Percentiles rank a stretch among this genome's conserved stretches.
These are phyloP conservation scores for Pascua guehoae DNA, from an alignment of 1,284 basidiomycete genomes.

Conservation along the genomic window DNA sequence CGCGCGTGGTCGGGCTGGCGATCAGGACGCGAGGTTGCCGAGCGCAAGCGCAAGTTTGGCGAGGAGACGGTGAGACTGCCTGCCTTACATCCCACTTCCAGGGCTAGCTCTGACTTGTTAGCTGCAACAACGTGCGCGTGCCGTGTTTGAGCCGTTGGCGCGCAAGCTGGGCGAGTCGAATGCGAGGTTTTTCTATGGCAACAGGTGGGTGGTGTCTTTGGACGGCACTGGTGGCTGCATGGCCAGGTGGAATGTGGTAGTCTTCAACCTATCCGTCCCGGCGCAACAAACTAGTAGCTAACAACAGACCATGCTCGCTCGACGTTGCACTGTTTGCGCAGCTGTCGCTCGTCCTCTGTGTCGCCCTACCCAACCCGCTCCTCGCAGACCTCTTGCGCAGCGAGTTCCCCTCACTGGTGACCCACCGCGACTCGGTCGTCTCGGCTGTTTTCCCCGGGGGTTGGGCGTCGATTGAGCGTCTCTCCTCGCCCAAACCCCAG, in stretches of 20 bases:
- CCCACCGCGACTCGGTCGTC: slow-evolving; percentile 34
- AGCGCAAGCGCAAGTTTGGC: slow-evolving; percentile 32
- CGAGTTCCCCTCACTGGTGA: slow-evolving; percentile 34
- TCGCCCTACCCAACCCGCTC: slow-evolving; percentile 41
- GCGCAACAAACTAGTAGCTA: neutral
- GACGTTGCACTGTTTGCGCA: slow-evolving; percentile 47
- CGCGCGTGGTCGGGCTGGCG: slow-evolving; percentile 37
- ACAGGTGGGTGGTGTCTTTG: slow-evolving; percentile 19
- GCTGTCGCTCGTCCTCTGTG: slow-evolving; percentile 44
- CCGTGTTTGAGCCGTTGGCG: slow-evolving; percentile 32
- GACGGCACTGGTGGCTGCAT: too few species aligned
- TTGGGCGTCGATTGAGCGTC: slow-evolving; percentile 12
- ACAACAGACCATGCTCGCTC: slow-evolving; percentile 35
- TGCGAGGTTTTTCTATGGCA: slow-evolving; percentile 29
- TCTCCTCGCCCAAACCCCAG: neutral
- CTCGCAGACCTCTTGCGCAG: slow-evolving; percentile 38
- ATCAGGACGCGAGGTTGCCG: slow-evolving; percentile 30
- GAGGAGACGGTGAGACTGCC: slow-evolving; percentile 35
- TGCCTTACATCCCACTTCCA: too few species aligned
- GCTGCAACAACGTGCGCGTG: slow-evolving; percentile 16
- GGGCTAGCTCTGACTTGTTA: neutral
- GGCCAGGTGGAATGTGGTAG: neutral
- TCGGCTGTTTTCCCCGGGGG: slow-evolving; percentile 22
- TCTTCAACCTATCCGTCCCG: too few species aligned
- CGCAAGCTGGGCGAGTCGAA: slow-evolving; percentile 22